Conservation (phyloP, 2,329 filamentous ascomycete genomes). For the Alternaria postmessia region DNA sequence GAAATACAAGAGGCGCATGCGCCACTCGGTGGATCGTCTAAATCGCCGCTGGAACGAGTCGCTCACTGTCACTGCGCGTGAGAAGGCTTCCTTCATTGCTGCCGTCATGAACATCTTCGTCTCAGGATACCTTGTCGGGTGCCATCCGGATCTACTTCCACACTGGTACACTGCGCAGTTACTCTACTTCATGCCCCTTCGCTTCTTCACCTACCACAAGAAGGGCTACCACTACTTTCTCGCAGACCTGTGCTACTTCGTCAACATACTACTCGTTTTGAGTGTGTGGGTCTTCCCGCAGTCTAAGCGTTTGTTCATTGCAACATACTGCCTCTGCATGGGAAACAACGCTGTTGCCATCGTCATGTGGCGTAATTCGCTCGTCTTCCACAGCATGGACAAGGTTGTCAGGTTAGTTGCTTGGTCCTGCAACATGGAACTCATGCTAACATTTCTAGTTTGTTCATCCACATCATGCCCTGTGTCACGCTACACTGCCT, state of each 20-base stretch:
- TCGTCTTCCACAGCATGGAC: constrained; percentile 98
- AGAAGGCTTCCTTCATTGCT: constrained; percentile 96
- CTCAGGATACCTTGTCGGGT: constrained; percentile 91
- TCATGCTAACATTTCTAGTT: constrained; percentile 53
- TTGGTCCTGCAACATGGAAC: not conserved
- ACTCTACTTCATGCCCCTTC: constrained; percentile 95
- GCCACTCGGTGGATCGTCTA: constrained; percentile 84
- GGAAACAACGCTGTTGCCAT: constrained; percentile 98
- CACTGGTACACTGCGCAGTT: constrained; percentile 90
- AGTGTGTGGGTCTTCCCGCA: constrained; percentile 89
- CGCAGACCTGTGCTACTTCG: constrained; percentile 97
- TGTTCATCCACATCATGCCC: constrained; percentile 99
- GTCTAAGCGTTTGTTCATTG: constrained; percentile 90
- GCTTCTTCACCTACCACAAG: constrained; percentile 88
- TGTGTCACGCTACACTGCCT: constrained; percentile 92
- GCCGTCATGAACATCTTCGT: constrained; percentile 98
- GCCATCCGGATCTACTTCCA: constrained; percentile 84
- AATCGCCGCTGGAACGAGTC: constrained; percentile 88
- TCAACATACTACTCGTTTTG: constrained; percentile 84
- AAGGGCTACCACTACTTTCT: constrained; percentile 92
- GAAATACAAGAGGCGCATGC: constrained; percentile 88
- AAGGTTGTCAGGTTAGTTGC: constrained; percentile 81
- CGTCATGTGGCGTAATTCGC: constrained; percentile 98
- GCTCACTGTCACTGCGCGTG: constrained; percentile 83
- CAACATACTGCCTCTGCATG: constrained; percentile 89